Conservation (phyloP, 2,329 filamentous ascomycete genomes). For the Venturia oleaginea region DNA sequence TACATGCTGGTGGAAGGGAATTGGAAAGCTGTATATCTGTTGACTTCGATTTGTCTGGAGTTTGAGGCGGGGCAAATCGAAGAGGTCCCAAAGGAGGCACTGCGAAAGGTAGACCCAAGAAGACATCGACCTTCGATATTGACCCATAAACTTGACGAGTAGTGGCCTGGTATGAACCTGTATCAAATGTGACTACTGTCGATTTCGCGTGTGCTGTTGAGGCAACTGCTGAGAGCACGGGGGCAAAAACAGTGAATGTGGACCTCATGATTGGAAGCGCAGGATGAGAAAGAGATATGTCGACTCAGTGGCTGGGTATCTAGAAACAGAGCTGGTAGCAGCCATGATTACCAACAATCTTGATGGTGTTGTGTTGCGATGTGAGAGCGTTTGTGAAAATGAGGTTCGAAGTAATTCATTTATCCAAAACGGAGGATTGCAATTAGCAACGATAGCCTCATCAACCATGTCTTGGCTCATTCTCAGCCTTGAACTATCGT, state of each 20-base stretch:
- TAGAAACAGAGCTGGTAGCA: neutral
- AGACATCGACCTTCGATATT: neutral
- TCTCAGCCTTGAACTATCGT: neutral
- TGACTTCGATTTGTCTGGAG: neutral
- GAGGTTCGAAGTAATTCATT: neutral
- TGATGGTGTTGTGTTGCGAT: neutral
- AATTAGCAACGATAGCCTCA: neutral
- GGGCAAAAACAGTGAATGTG: neutral
- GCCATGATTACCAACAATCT: neutral
- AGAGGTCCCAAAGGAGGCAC: neutral
- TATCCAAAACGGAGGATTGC: neutral
- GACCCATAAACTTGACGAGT: neutral
- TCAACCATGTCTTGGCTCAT: neutral
- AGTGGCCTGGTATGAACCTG: neutral
- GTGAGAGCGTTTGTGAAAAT: neutral
- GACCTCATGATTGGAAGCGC: neutral
- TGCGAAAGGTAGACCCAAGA: constrained; percentile 11
- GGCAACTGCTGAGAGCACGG: neutral
- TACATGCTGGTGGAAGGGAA: neutral
- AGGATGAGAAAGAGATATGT: neutral
- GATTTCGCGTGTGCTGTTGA: neutral
- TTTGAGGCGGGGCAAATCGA: neutral
- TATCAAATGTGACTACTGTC: neutral
- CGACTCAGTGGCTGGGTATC: neutral
- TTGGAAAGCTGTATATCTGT: neutral